phyloP scores from a whole-genome alignment of 2,329 filamentous ascomycete species.

The Epichloe baconii region DNA sequence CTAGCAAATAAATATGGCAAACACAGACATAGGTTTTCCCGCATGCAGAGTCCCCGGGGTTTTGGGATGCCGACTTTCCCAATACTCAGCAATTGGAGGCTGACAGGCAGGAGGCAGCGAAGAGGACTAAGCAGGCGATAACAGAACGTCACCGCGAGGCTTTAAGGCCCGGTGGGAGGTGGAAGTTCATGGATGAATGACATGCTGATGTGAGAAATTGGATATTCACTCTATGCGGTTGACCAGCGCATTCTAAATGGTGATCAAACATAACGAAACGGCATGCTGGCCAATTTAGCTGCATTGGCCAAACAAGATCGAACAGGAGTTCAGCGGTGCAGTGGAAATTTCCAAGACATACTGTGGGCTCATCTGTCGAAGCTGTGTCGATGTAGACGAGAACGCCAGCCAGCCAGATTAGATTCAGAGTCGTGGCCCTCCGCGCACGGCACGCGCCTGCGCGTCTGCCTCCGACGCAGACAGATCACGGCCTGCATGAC shows the following conservation, averaged over 20 bases:
- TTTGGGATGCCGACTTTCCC: conserved; percentile 85
- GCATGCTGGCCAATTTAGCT: too few relatives aligned
- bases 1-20: conserved; percentile 65
- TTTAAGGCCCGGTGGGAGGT: conserved; percentile 61
- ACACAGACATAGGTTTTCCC: conserved; percentile 62
- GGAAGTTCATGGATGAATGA: conserved; percentile 72
- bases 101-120: conserved; percentile 52
- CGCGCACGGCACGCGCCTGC: too few relatives aligned
- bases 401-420: too few relatives aligned
- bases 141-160: conserved; percentile 70
- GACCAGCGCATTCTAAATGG: neutral
- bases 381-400: too few relatives aligned
- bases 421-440: too few relatives aligned
- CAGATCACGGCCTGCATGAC: too few relatives aligned
- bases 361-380: too few relatives aligned
- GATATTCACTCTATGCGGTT: neutral
- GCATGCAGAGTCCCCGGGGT: conserved; percentile 70
- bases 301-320: too few relatives aligned
- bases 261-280: neutral
- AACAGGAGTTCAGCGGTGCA: too few relatives aligned
- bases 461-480: too few relatives aligned
- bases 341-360: too few relatives aligned
- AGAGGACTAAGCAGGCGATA: conserved; percentile 49
- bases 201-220: neutral
- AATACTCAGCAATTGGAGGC: conserved; percentile 65